Evolutionary conservation across 2,329 filamentous ascomycete species (phyloP).

Genomic region (Microascus cirrosus): DNA sequence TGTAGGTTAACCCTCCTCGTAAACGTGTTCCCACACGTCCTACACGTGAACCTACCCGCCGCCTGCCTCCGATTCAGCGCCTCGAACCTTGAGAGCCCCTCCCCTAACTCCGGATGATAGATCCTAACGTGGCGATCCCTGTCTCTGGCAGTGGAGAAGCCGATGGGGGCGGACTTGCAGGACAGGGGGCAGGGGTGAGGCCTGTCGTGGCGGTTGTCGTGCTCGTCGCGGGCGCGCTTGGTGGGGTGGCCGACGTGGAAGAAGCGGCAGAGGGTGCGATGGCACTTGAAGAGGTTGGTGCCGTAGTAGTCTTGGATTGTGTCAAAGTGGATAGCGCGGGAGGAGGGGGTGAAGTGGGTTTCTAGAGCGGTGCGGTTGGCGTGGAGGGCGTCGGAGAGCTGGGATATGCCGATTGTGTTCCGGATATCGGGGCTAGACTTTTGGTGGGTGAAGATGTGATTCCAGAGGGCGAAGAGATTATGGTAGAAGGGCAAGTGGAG

Average conservation of each 20-base stretch:
- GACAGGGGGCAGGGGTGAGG: constrained; percentile 23
- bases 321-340: not conserved
- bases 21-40: constrained; percentile 22
- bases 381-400: constrained; percentile 8
- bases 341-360: not conserved
- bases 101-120: constrained; percentile 14
- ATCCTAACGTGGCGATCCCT: constrained; percentile 18
- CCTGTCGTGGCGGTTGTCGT: constrained; percentile 25
- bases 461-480: not conserved
- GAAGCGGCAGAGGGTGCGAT: constrained; percentile 11
- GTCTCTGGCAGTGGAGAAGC: constrained; percentile 28
- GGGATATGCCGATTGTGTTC: constrained; percentile 18
- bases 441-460: constrained; percentile 11
- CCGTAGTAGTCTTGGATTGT: constrained; percentile 21
- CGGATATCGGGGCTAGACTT: constrained; percentile 8
- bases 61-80: constrained; percentile 2
- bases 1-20: constrained; percentile 22
- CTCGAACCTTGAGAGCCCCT: constrained; percentile 7
- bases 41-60: constrained; percentile 17
- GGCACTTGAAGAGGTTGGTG: constrained; percentile 25
- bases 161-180: constrained; percentile 21
- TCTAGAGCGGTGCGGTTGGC: not conserved
- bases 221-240: constrained; percentile 17
- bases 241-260: constrained; percentile 29
- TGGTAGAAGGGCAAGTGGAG: not conserved